Evolutionary conservation across 2,329 filamentous ascomycete species (phyloP), one percentile per base, ranked within the genome.

Genomic region (Apiospora rasikravindrae): DNA sequence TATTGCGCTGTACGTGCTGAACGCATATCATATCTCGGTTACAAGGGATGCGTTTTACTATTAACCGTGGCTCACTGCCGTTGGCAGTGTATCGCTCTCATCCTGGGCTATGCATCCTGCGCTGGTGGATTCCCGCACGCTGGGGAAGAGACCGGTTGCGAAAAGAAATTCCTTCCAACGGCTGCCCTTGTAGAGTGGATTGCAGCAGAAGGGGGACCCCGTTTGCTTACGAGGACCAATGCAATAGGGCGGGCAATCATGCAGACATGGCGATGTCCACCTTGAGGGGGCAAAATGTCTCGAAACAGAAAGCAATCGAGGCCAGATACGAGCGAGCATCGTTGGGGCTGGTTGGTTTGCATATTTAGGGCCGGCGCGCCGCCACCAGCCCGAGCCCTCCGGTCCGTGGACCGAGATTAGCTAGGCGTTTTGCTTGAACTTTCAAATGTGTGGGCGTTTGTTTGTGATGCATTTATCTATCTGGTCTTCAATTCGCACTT

Each of bases 371-470:
- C 19, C 29, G 53, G 57, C 22, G 22, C 33, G 57, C 57, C 57
- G 57, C 33, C 57, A 40, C 57, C 53, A 37, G 19, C 53, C 57
- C 57, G 57, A 64, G 57, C 40, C 57, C 19, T 64, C 57, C 57
- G 57, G 19, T 64, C 57, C 57, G 33, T n/a, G 37, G 16, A 64
- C 33, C 57, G 57, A 40, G 40, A 64, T 40, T 40, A 40, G 29
- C 8, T 33, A 64, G 33, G 57, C 57, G 19, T n/a, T 49, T 11
- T 64, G 33, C 14, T 57, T 33, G 26, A 7, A 19, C 29, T 61
- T 61, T 26, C 16, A 4, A 29, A 11, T 29, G n/a, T 57, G 26
- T 57, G 14, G 4, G 51, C 8, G 26, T 57, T 29, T 57, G 51
- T 19, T 26, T 19, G 11, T 29, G 24, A 13, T 14, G 45, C 33